Conservation (phyloP, 495 filamentous ascomycete species). For the Pseudomonodictys pantanalensis region DNA sequence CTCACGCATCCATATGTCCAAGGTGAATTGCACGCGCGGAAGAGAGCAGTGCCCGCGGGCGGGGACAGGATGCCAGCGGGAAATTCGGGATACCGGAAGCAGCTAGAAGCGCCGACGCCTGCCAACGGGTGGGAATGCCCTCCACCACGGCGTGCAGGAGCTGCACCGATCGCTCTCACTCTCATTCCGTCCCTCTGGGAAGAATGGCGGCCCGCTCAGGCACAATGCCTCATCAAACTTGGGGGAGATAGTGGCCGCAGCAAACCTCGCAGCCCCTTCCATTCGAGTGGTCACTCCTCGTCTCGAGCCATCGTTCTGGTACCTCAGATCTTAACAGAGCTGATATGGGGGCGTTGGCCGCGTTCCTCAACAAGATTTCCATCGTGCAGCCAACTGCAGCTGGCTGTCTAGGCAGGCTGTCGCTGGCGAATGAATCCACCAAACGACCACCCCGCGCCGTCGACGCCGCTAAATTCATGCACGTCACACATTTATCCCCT, state of each 20-base stretch:
- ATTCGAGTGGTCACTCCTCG: not conserved
- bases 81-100: not conserved
- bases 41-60: not conserved
- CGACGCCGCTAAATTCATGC: conserved; percentile 23
- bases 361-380: conserved; percentile 1
- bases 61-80: not conserved
- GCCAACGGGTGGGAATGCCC: too few relatives aligned
- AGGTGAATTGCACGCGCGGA: too few relatives aligned
- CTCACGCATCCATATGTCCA: too few relatives aligned
- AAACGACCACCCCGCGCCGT: conserved; percentile 13
- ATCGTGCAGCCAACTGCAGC: conserved; percentile 5
- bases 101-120: not conserved
- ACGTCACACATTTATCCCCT: conserved; percentile 23
- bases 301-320: conserved; percentile 4
- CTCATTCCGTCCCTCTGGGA: not conserved
- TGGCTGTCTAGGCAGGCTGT: not conserved
- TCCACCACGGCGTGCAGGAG: too few relatives aligned
- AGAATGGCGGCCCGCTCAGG: not conserved
- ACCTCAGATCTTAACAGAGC: not conserved
- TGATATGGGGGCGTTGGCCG: conserved; percentile 6
- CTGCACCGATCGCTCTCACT: not conserved
- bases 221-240: not conserved
- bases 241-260: not conserved
- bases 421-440: not conserved
- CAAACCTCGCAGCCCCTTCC: not conserved